Percentiles rank a stretch among this genome's conserved stretches.
phyloP scores from a whole-genome alignment of 768 basidiomycete species.

The Gloeophyllum trabeum region DNA sequence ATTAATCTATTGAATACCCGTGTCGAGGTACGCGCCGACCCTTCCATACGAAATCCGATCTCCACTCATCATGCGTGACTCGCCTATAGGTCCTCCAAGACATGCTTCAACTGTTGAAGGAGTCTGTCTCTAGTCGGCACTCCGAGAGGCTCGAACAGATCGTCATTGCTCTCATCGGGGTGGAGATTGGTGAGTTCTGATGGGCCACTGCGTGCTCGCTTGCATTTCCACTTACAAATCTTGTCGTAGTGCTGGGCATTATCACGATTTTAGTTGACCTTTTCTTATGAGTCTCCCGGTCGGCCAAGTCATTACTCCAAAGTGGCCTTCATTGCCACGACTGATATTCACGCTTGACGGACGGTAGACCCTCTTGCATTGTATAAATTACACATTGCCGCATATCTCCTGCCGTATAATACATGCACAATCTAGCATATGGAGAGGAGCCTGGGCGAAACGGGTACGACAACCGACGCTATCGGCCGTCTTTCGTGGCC shows the following conservation, averaged over 20 bases:
- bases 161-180: slow-evolving; percentile 81
- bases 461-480: too few relatives aligned
- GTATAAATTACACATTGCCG: too few relatives aligned
- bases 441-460: too few relatives aligned
- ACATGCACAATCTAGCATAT: too few relatives aligned
- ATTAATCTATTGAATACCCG: slow-evolving; percentile 89
- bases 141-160: slow-evolving; percentile 89
- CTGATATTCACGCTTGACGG: too few relatives aligned
- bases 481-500: too few relatives aligned
- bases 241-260: slow-evolving; percentile 68
- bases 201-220: too few relatives aligned
- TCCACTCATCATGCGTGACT: slow-evolving; percentile 3
- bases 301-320: too few relatives aligned
- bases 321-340: too few relatives aligned
- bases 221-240: slow-evolving; percentile 6
- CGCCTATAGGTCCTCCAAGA: slow-evolving; percentile 76
- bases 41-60: background rate
- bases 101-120: slow-evolving; percentile 91
- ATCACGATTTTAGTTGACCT: slow-evolving; percentile 86
- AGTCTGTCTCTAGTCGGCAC: slow-evolving; percentile 85
- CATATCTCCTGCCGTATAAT: too few relatives aligned
- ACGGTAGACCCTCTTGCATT: too few relatives aligned
- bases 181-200: slow-evolving; percentile 69
- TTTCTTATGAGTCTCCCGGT: slow-evolving; percentile 17
- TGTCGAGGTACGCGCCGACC: slow-evolving; percentile 53